A percentile compares a stretch with the other conserved stretches of the same genome.
phyloP scores from a whole-genome alignment of 108 stramenopile genomes.

The Aurantiochytrium sp. region DNA sequence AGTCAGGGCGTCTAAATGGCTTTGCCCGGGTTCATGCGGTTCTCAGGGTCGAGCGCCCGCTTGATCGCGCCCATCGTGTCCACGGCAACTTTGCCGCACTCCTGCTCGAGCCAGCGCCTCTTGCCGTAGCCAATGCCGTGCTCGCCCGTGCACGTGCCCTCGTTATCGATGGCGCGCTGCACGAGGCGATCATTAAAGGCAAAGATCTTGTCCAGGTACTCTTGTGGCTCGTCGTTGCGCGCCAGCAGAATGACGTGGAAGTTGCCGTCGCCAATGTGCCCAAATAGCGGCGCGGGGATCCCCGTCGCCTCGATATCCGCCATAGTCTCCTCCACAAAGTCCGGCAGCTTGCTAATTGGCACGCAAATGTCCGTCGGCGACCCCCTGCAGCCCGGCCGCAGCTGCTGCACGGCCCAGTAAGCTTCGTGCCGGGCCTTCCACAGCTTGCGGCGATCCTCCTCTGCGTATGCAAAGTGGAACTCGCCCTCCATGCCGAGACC shows the following conservation, averaged over 20 bases:
- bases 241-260: constrained; percentile 81
- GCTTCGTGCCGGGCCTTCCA: constrained; percentile 79
- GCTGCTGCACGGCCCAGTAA: constrained; percentile 69
- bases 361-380: constrained; percentile 88
- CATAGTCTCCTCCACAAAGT: constrained; percentile 62
- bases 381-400: constrained; percentile 49
- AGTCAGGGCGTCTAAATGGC: constrained; percentile 44
- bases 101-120: constrained; percentile 67
- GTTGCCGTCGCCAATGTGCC: constrained; percentile 95
- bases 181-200: constrained; percentile 65
- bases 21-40: constrained; percentile 91
- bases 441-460: constrained; percentile 62
- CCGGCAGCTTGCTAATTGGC: constrained; percentile 76
- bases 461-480: constrained; percentile 58
- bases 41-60: constrained; percentile 74
- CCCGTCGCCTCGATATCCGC: constrained; percentile 52
- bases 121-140: constrained; percentile 93
- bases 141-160: constrained; percentile 95
- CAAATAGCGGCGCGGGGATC: constrained; percentile 76
- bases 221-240: constrained; percentile 60
- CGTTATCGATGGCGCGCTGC: constrained; percentile 61
- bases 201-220: constrained; percentile 62
- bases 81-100: constrained; percentile 76
- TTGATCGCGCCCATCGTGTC: constrained; percentile 78
- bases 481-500: constrained; percentile 56